phyloP scores from a whole-genome alignment of 768 basidiomycete genomes.

The Saitozyma podzolica region DNA sequence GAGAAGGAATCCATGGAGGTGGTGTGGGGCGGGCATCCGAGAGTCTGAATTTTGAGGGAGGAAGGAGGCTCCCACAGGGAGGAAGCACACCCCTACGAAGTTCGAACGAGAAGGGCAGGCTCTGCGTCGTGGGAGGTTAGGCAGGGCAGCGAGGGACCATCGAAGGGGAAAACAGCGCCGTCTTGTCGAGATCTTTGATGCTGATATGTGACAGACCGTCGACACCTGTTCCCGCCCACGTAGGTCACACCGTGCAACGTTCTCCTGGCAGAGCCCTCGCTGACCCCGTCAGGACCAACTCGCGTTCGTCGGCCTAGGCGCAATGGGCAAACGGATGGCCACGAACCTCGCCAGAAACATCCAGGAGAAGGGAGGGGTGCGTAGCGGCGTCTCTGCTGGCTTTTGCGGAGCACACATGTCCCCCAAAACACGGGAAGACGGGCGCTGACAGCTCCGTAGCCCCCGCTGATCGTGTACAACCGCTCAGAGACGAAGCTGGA shows the following conservation, averaged over 20 bases:
- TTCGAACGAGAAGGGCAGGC: too few relatives aligned
- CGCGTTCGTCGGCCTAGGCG: constrained; percentile 57
- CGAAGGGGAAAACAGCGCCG: too few relatives aligned
- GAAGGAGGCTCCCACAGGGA: too few relatives aligned
- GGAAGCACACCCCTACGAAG: too few relatives aligned
- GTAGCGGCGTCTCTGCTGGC: not conserved
- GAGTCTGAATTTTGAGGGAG: too few relatives aligned
- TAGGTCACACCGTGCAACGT: constrained; percentile 10
- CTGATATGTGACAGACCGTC: constrained; percentile 27
- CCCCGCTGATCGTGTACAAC: constrained; percentile 73
- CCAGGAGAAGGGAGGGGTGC: constrained; percentile 8
- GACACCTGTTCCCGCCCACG: constrained; percentile 44
- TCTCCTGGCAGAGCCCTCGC: constrained; percentile 1
- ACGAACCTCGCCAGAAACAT: constrained; percentile 68
- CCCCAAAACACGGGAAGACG: not conserved
- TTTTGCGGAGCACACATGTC: not conserved
- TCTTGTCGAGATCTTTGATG: not conserved
- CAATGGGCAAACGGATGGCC: constrained; percentile 75
- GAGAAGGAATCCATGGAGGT: too few relatives aligned
- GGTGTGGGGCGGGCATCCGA: too few relatives aligned
- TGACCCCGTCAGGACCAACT: constrained; percentile 51
- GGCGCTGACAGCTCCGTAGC: constrained; percentile 31
- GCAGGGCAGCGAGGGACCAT: too few relatives aligned
- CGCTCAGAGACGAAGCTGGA: constrained; percentile 56
- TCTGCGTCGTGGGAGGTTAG: too few relatives aligned